Base-by-base conservation (phyloP, 257 asterid genomes). In the Knoxia roxburghii region DNA sequence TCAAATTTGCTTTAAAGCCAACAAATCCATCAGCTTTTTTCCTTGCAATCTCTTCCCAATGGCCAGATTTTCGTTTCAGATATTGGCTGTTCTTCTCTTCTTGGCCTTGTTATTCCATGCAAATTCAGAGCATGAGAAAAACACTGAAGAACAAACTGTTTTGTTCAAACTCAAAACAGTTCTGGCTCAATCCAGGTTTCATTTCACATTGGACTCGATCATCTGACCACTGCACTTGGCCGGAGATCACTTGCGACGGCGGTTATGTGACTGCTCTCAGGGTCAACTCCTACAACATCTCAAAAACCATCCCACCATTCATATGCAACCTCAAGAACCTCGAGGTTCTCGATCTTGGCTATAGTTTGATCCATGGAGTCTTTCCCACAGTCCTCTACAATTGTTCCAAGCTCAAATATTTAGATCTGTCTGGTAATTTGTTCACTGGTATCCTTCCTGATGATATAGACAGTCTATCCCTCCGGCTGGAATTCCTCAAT, bases 191-290 rank as follows among this genome's bases (percentile, higher is more conserved):
- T 62, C 89, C 94, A 43, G 46, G 89, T 27, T 64, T 77, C 54
- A 80, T 93, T 72, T 27, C 56, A 67, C 88, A 80, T 77, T 93
- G 98, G 98, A 77, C 59, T 0, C 48, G 76, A 0, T 76, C 91
- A 4, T 68, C 82, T 6, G 73, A 80, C 64, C 97, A 81, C 69
- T 92, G 98, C 82, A 57, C 60, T 3, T 92, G 98, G 98, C 80
- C 87, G 0, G 97, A 77, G 79, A 77, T 92, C 80, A 81, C 71
- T 6, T 92, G 96, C 84, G 32, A 78, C 24, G 21, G 24, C 7
- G 85, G 77, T 63, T 77, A 81, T 0, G 87, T 92, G 73, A 78
- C 94, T 1, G 65, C 45, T 7, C 24, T 78, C 17, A 40, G 45
- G 14, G 51, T 67, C 20, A 9, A 2, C 14, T 21, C n/a, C 33